phyloP scores from a whole-genome alignment of 2,329 filamentous ascomycete genomes.

The Thermothelomyces thermophilus region DNA sequence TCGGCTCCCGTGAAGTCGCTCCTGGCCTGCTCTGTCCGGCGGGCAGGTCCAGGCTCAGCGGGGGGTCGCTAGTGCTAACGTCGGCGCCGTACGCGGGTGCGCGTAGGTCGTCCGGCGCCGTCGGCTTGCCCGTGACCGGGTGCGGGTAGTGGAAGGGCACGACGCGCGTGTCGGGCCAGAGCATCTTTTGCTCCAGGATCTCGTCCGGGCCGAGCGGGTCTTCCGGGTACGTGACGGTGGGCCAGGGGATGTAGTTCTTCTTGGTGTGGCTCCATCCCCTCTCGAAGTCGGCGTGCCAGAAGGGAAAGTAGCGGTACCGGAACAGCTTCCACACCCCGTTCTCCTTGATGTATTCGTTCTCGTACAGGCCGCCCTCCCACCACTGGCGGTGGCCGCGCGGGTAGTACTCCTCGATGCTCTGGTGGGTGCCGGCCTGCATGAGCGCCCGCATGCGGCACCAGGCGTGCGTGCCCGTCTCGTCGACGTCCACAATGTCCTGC shows the following conservation, averaged over 20 bases:
- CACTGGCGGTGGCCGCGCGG: slow-evolving; percentile 48
- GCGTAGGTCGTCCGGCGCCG: slow-evolving; percentile 41
- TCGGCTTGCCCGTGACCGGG: slow-evolving; percentile 41
- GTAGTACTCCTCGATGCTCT: slow-evolving; percentile 42
- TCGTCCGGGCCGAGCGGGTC: slow-evolving; percentile 47
- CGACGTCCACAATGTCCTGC: slow-evolving; percentile 49
- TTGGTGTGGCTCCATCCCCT: slow-evolving; percentile 48
- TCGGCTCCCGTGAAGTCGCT: slow-evolving; percentile 26
- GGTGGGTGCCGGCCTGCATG: slow-evolving; percentile 50
- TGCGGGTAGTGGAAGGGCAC: slow-evolving; percentile 48
- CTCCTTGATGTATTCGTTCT: slow-evolving; percentile 54
- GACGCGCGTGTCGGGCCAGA: slow-evolving; percentile 51
- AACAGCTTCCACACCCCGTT: slow-evolving; percentile 48
- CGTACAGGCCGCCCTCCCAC: slow-evolving; percentile 54
- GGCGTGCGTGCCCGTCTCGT: slow-evolving; percentile 39
- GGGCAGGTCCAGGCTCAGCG: slow-evolving; percentile 36
- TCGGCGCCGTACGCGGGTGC: slow-evolving; percentile 41
- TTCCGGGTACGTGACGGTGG: slow-evolving; percentile 41
- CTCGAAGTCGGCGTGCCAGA: slow-evolving; percentile 50
- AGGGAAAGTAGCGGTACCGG: slow-evolving; percentile 49
- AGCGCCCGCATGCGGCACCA: slow-evolving; percentile 47
- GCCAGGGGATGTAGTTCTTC: slow-evolving; percentile 47
- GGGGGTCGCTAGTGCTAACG: slow-evolving; percentile 34
- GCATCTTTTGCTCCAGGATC: slow-evolving; percentile 45
- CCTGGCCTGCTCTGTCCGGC: slow-evolving; percentile 32